phyloP scores from a whole-genome alignment of 768 basidiomycete species.

The Tulasnella sp. region DNA sequence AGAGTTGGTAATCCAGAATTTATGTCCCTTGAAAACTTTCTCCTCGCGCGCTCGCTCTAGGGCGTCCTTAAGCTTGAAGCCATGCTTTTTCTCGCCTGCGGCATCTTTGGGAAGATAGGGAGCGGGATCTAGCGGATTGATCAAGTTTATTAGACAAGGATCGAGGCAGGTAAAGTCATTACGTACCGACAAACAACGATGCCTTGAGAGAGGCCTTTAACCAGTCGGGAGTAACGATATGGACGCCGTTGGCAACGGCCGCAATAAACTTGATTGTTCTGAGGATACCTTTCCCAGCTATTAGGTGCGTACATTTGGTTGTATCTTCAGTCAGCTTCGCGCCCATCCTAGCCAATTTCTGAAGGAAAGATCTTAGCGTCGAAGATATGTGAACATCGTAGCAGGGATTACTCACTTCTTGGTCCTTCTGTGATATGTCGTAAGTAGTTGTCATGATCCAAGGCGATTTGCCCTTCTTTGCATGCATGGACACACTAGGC shows the following conservation, averaged over 20 bases:
- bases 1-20: conserved; percentile 64
- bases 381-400: neutral
- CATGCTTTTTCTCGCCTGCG: conserved; percentile 51
- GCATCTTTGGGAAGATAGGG: conserved; percentile 50
- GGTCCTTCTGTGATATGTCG: neutral
- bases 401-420: neutral
- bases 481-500: neutral
- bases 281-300: conserved; percentile 47
- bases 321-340: conserved; percentile 50
- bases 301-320: conserved; percentile 65
- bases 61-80: conserved; percentile 50
- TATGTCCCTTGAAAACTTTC: conserved; percentile 49
- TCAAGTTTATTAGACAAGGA: neutral
- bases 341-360: conserved; percentile 58
- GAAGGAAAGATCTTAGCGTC: neutral
- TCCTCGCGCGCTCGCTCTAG: conserved; percentile 44
- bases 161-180: neutral
- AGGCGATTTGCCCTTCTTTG: neutral
- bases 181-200: conserved; percentile 53
- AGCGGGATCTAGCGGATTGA: conserved; percentile 35
- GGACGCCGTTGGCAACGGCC: conserved; percentile 52
- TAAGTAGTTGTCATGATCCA: neutral
- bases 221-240: conserved; percentile 60
- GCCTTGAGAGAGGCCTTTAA: conserved; percentile 44
- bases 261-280: conserved; percentile 84